Percentiles rank a stretch among this genome's conserved stretches.
Evolutionary conservation across 108 stramenopile genomes (phyloP).

Genomic region (Thalassiosira profunda): DNA sequence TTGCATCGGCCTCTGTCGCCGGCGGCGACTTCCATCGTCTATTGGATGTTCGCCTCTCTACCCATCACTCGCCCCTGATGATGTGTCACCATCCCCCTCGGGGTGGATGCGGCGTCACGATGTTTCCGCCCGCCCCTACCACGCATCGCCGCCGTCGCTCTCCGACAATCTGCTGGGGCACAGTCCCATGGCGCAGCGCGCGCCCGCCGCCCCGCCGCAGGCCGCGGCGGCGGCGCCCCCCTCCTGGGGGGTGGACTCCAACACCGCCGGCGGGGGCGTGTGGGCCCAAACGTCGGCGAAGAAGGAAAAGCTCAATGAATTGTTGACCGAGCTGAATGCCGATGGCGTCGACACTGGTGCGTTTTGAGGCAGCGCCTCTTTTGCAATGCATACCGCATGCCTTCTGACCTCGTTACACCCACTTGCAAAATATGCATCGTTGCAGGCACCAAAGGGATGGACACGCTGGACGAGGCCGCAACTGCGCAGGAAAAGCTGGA

Average conservation of each 20-base stretch:
- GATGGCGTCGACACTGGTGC: constrained; percentile 42
- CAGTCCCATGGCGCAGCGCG: constrained; percentile 74
- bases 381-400: no score
- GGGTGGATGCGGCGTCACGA: neutral
- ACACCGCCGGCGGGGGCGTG: constrained; percentile 83
- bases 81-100: neutral
- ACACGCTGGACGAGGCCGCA: constrained; percentile 75
- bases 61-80: neutral
- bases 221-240: constrained; percentile 37
- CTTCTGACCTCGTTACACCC: neutral
- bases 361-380: neutral
- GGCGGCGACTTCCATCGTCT: constrained; percentile 1
- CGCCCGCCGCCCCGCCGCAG: constrained; percentile 2
- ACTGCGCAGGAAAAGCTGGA: constrained; percentile 69
- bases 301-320: constrained; percentile 81
- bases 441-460: constrained; percentile 39
- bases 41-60: neutral
- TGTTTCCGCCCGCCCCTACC: constrained; percentile 2
- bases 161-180: constrained; percentile 77
- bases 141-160: constrained; percentile 5
- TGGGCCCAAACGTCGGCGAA: constrained; percentile 92
- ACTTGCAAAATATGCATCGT: neutral
- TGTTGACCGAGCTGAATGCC: constrained; percentile 50
- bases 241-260: constrained; percentile 51
- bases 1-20: neutral